Base-by-base conservation (phyloP, 225 moss, liverwort and hornwort species). In the Polytrichum commune region DNA sequence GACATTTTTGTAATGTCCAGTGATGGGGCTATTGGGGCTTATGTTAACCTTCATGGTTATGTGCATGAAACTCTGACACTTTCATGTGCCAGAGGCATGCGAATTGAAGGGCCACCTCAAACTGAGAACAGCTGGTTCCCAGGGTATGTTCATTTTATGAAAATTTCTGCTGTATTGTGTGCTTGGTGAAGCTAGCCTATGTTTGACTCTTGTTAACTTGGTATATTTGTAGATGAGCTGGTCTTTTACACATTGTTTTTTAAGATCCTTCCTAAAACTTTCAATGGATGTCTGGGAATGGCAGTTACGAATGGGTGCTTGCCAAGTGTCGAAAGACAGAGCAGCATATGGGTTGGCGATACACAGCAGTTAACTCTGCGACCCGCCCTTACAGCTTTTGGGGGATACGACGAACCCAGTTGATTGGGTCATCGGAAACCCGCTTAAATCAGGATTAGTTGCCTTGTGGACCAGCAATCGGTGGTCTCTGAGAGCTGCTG, bases 51-150 rank as follows among this genome's bases (percentile, higher is more conserved):
- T 27, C 82, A 88, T 76, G 97, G 97, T 28, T 88, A 94, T 53
- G 92, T 97, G 6, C 91, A 94, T 64, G 94, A 97, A 78, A 94
- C 97, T 27, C 89, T 94, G 7, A 97, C 97, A 28, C 80, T 97
- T 18, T 89, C 97, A 28, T 80, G 82, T 73, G 92, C 97, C 75
- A 75, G 81, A 76, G 89, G 90, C 63, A 89, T 97, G 73, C 82
- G 92, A 57, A 73, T 92, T 63, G 76, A 68, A 46, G 92, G 94
- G 61, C 71, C 64, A n/a, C 90, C 97, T 8, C 89, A 94, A 57
- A 97, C 94, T 24, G 84, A 89, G 35, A 85, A 97, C 75, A 97
- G 97, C 74, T 97, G 96, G 96, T 97, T 97, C 63, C 97, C 97
- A 27, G 97, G 97, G 89, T 97, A 84, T 56, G 84, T 6, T 60